Evolutionary conservation across 2,329 filamentous ascomycete genomes (phyloP).

Genomic region (Raffaelea deltoideospora): DNA sequence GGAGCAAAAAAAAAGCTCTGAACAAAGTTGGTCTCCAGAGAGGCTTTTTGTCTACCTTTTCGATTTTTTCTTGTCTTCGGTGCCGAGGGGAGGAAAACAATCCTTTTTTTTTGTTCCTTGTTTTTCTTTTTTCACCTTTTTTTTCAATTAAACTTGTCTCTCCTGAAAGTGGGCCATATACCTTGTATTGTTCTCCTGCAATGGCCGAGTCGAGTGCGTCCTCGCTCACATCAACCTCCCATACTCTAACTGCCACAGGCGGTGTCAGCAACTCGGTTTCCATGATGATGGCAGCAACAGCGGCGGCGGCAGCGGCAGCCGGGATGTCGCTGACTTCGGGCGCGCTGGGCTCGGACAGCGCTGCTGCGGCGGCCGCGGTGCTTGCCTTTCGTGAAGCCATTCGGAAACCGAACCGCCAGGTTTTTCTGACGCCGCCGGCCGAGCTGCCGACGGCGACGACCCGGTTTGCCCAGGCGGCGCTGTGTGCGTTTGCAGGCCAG

Average conservation of each 20-base stretch:
- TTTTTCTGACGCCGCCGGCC: slow-evolving; percentile 60
- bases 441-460: slow-evolving; percentile 55
- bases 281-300: slow-evolving; percentile 6
- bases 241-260: slow-evolving; percentile 30
- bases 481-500: slow-evolving; percentile 63
- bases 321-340: background rate
- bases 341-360: slow-evolving; percentile 19
- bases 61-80: too few species aligned
- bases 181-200: too few species aligned
- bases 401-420: slow-evolving; percentile 48
- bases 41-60: too few species aligned
- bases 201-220: slow-evolving; percentile 31
- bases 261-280: background rate
- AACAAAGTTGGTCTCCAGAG: too few species aligned
- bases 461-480: slow-evolving; percentile 60
- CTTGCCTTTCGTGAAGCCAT: slow-evolving; percentile 39
- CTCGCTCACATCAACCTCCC: slow-evolving; percentile 48
- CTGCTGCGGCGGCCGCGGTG: too few species aligned
- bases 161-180: too few species aligned
- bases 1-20: too few species aligned
- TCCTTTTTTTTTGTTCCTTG: too few species aligned
- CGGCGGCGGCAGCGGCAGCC: too few species aligned
- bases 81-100: too few species aligned
- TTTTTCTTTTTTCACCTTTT: too few species aligned
- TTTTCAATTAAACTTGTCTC: too few species aligned